Evolutionary conservation across 192 early-diverging fungal species (phyloP), one percentile per base, ranked within the genome.

Genomic region (Coemansia sp.): DNA sequence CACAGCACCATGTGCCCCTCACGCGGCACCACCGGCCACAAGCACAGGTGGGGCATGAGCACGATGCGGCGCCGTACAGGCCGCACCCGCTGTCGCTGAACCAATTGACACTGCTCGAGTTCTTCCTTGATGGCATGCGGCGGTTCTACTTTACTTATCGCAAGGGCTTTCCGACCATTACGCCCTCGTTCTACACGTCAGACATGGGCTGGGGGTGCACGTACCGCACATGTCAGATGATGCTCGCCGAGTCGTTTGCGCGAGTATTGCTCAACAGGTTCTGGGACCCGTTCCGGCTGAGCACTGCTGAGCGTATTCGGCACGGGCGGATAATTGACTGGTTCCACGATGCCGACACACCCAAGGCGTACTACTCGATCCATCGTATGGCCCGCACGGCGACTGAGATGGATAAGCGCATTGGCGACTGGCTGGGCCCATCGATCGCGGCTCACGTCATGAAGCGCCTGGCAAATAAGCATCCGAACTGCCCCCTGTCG

Each of bases 181-280:
- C 80, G 50, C 75, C 79, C 34, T 85, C 84, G 38, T 85, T 81
- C 57, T 85, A 85, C 75, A 85, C 84, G 15, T 85, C 84, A 15
- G 84, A 85, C 66, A 81, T 81, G 73, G 84, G 84, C 31, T 85
- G 84, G 84, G 84, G 84, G 3, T 85, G 84, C 66, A 85, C 79
- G 21, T 80, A 85, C 71, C 75, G 84, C 66, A 81, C 84, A 15
- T 78, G 84, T 60, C 84, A 85, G 75, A 85, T 85, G 84, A 69
- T 85, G 73, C 71, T 85, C 17, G 84, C 84, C 11, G 73, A 78
- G 69, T 69, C 75, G 34, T 85, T 78, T 81, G 63, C 75, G 46
- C 73, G 79, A 34, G 73, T 85, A 60, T 15, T 78, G 64, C 70
- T 85, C 60, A 78, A 76, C 4, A 68, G 75, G 25, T 74, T 77